A percentile compares a stretch with the other conserved stretches of the same genome.
Conservation (phyloP, 2,329 filamentous ascomycete species). For the Talaromyces sp. region DNA sequence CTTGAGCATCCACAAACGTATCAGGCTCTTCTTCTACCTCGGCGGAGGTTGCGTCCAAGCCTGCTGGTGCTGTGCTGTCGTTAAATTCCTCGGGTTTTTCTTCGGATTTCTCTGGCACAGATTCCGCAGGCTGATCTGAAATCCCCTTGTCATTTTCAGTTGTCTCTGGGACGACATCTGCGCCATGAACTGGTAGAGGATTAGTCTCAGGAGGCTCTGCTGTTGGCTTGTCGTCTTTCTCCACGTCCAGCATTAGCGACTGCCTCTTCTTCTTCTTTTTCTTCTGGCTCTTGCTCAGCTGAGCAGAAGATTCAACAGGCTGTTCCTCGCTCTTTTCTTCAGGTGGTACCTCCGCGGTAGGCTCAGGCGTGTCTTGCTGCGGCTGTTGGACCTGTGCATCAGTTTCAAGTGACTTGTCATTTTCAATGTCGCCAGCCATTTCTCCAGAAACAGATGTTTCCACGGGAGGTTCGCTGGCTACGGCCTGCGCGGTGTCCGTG, state of each 20-base stretch:
- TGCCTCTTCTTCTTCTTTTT: conserved; percentile 23
- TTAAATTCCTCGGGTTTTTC: background rate
- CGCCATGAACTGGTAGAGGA: background rate
- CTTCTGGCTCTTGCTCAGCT: conserved; percentile 23
- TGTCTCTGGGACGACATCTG: background rate
- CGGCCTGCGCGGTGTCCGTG: background rate
- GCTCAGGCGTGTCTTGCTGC: background rate
- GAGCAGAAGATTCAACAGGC: background rate
- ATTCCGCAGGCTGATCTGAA: background rate
- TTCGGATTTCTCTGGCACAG: background rate
- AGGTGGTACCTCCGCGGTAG: background rate
- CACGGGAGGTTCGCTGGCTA: background rate
- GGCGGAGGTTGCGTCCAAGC: background rate
- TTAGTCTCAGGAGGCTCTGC: conserved; percentile 1
- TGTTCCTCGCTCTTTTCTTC: conserved; percentile 3
- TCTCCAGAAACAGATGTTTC: background rate
- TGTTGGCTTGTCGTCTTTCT: background rate
- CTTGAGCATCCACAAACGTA: background rate
- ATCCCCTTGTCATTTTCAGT: background rate
- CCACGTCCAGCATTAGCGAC: conserved; percentile 8
- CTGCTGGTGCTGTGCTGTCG: background rate
- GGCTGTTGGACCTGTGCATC: background rate
- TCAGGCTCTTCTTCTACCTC: background rate
- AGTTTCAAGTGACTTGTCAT: background rate
- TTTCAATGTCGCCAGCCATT: background rate